These are phyloP conservation scores for Hortaea sp. DNA, from an alignment of 2,329 filamentous ascomycete species.

Conservation along the genomic window DNA sequence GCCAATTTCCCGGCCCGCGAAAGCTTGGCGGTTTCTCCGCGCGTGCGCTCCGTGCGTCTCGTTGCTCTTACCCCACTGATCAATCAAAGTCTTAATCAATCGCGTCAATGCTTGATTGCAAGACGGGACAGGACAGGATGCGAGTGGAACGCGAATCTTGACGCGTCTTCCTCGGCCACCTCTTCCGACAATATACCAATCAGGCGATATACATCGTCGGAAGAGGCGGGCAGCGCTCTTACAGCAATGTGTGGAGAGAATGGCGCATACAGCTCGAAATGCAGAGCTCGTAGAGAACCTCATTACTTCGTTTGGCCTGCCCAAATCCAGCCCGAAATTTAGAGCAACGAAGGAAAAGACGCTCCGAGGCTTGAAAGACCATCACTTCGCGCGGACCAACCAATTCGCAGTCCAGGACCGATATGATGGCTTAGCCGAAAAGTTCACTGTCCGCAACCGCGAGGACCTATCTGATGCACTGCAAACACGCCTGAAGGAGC, in stretches of 20 bases:
- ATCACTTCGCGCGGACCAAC: conserved; percentile 36
- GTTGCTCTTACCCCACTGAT: no score
- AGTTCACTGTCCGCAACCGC: conserved; percentile 69
- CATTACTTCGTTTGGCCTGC: conserved; percentile 50
- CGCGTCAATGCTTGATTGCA: no score
- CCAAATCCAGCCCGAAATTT: conserved; percentile 19
- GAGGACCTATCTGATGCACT: conserved; percentile 70
- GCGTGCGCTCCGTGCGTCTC: background rate
- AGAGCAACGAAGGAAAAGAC: conserved; percentile 29
- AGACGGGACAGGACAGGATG: background rate
- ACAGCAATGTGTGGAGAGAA: conserved; percentile 27
- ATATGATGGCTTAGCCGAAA: conserved; percentile 58
- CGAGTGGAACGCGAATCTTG: background rate
- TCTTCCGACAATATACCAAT: background rate
- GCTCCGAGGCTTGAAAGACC: conserved; percentile 28
- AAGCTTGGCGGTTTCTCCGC: background rate
- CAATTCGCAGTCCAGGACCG: conserved; percentile 37
- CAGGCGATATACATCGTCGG: background rate
- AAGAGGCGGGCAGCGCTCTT: no score
- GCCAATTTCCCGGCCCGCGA: background rate
- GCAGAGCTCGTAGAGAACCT: conserved; percentile 60
- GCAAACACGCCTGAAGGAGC: conserved; percentile 45
- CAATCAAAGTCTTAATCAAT: no score
- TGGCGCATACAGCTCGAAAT: conserved; percentile 62
- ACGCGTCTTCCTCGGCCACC: background rate